A percentile compares a stretch with the other conserved stretches of the same genome.
phyloP scores from a whole-genome alignment of 2,329 filamentous ascomycete genomes.

The Arthroderma uncinatum region DNA sequence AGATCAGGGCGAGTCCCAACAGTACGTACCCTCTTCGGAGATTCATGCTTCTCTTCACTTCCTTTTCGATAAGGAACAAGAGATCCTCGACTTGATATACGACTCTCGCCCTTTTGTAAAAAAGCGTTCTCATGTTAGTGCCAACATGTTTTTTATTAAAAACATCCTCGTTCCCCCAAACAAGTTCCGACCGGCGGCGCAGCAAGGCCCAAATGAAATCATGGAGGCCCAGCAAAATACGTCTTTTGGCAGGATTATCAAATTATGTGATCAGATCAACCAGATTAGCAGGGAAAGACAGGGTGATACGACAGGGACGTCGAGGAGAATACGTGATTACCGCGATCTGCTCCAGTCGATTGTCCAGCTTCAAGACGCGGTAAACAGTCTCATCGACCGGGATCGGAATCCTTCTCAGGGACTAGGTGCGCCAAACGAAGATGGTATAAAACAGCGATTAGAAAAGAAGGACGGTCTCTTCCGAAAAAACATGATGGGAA shows the following conservation, averaged over 20 bases:
- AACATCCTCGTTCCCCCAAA: conserved; percentile 84
- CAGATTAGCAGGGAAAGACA: conserved; percentile 62
- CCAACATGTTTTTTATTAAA: conserved; percentile 91
- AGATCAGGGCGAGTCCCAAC: conserved; percentile 43
- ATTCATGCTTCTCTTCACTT: conserved; percentile 66
- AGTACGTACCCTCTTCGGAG: conserved; percentile 73
- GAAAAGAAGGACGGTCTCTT: conserved; percentile 99
- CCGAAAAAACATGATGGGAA: conserved; percentile 99
- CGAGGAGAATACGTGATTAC: conserved; percentile 50
- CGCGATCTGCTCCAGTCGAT: conserved; percentile 70
- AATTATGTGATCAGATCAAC: conserved; percentile 59
- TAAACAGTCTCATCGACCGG: conserved; percentile 87
- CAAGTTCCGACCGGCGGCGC: conserved; percentile 75
- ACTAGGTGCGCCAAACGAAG: conserved; percentile 63
- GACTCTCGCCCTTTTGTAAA: conserved; percentile 57
- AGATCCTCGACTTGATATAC: conserved; percentile 76
- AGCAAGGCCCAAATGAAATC: conserved; percentile 67
- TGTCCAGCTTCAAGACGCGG: conserved; percentile 71
- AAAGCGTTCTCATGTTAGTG: conserved; percentile 47
- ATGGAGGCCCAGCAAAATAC: conserved; percentile 81
- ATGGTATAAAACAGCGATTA: conserved; percentile 93
- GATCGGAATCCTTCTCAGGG: conserved; percentile 76
- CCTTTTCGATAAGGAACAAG: conserved; percentile 77
- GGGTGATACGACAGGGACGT: conserved; percentile 33
- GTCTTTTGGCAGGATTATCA: conserved; percentile 75